Conservation (phyloP, 768 basidiomycete genomes). For the Xerocomellus dryophilus region DNA sequence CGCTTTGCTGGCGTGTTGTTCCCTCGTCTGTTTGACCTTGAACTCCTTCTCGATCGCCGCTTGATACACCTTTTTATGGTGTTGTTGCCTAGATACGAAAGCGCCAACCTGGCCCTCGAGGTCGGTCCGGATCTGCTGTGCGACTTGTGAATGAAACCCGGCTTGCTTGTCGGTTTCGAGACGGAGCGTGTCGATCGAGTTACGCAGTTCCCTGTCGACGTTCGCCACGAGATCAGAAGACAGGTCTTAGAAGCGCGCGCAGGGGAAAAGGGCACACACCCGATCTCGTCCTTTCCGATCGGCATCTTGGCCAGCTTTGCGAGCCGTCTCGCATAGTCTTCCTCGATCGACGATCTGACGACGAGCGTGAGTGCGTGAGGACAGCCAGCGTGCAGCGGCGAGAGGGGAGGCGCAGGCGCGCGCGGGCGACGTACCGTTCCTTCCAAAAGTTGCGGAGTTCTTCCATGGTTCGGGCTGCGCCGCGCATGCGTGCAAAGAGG, state of each 20-base stretch:
- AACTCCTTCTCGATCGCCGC: conserved; percentile 82
- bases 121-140: conserved; percentile 70
- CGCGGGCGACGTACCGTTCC: conserved; percentile 64
- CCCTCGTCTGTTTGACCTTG: conserved; percentile 85
- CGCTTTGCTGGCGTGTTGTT: conserved; percentile 81
- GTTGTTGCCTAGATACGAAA: conserved; percentile 62
- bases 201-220: conserved; percentile 67
- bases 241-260: no score
- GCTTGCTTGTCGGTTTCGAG: conserved; percentile 84
- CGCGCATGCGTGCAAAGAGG: conserved; percentile 84
- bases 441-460: conserved; percentile 89
- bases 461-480: conserved; percentile 81
- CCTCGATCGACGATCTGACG: conserved; percentile 80
- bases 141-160: conserved; percentile 65
- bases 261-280: conserved; percentile 50
- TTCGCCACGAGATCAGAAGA: conserved; percentile 8
- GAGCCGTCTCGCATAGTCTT: conserved; percentile 89
- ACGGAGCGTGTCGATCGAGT: conserved; percentile 74
- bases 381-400: not conserved
- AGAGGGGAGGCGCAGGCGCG: not conserved
- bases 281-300: conserved; percentile 89
- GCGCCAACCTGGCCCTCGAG: conserved; percentile 63
- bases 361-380: not conserved
- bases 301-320: conserved; percentile 70
- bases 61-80: conserved; percentile 74